Evolutionary conservation across 306 rosid genomes (phyloP).

Genomic region (Begonia fuchsioides): DNA sequence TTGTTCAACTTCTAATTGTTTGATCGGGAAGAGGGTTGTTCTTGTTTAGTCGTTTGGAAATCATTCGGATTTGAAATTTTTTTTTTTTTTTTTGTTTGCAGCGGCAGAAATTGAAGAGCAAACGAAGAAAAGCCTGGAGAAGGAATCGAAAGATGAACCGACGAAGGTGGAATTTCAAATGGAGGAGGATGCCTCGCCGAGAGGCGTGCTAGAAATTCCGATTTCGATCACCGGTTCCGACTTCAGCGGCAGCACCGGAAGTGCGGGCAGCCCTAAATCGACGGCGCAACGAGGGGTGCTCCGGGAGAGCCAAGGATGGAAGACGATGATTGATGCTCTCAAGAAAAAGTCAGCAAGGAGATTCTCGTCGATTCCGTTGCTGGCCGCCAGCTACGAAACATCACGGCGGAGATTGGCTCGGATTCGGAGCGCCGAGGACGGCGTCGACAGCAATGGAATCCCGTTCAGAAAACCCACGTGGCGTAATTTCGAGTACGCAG

Average conservation of each 20-base stretch:
- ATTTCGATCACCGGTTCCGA: slow-evolving; percentile 49
- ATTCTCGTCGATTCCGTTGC: slow-evolving; percentile 40
- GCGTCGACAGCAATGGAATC: slow-evolving; percentile 20
- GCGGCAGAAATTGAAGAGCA: slow-evolving; percentile 14
- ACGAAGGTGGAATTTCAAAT: slow-evolving; percentile 14
- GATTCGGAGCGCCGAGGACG: slow-evolving; percentile 45
- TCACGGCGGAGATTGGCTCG: slow-evolving; percentile 43
- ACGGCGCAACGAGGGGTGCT: not conserved
- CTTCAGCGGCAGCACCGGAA: slow-evolving; percentile 17
- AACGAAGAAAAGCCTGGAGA: slow-evolving; percentile 20
- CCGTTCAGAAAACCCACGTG: slow-evolving; percentile 50
- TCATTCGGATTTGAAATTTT: not conserved
- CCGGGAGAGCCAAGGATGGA: slow-evolving; percentile 27
- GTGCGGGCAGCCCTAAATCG: slow-evolving; percentile 10
- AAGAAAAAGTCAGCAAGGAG: slow-evolving; percentile 39
- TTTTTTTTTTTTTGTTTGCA: not conserved
- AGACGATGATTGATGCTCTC: slow-evolving; percentile 35
- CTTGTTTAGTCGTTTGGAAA: not conserved
- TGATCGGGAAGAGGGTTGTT: not conserved
- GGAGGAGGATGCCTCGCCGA: slow-evolving; percentile 38
- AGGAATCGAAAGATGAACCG: not conserved
- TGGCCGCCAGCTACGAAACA: slow-evolving; percentile 30
- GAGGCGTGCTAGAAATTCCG: slow-evolving; percentile 58
- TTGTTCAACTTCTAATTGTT: not conserved
- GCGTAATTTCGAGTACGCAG: slow-evolving; percentile 61